These are phyloP conservation scores for Anastatica hierochuntica DNA, from an alignment of 345 rosid genomes.

Conservation along the genomic window DNA sequence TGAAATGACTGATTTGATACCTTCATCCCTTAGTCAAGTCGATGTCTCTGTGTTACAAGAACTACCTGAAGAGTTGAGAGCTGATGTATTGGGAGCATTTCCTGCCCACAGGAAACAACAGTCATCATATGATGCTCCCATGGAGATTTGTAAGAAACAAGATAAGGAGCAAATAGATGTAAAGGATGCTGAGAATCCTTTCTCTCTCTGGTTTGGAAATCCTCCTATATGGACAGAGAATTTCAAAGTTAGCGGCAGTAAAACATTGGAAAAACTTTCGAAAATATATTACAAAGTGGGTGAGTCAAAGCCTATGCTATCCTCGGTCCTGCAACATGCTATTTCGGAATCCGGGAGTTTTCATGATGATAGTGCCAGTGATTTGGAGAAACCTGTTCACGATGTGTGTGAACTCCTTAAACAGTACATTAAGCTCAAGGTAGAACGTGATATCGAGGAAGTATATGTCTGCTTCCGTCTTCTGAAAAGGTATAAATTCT, in stretches of 20 bases:
- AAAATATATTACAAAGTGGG: constrained; percentile 46
- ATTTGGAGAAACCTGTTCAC: constrained; percentile 38
- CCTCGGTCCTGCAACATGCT: constrained; percentile 43
- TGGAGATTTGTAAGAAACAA: constrained; percentile 26
- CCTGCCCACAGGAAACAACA: constrained; percentile 45
- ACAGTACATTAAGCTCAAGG: constrained; percentile 56
- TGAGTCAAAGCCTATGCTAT: constrained; percentile 37
- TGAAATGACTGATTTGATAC: constrained; percentile 47
- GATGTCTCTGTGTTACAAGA: constrained; percentile 67
- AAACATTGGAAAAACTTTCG: constrained; percentile 38
- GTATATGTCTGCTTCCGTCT: constrained; percentile 62
- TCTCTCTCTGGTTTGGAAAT: constrained; percentile 56
- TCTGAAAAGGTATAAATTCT: constrained; percentile 47
- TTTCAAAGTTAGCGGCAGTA: constrained; percentile 48
- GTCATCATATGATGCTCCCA: constrained; percentile 23
- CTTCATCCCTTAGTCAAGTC: constrained; percentile 72
- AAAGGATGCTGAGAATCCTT: constrained; percentile 19
- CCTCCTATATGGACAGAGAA: constrained; percentile 74
- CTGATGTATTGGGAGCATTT: constrained; percentile 52
- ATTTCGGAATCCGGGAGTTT: constrained; percentile 27
- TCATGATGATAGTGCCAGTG: constrained; percentile 29
- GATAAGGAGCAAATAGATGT: constrained; percentile 21
- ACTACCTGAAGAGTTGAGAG: constrained; percentile 74
- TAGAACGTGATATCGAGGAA: constrained; percentile 72
- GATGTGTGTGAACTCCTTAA: constrained; percentile 51